These are phyloP conservation scores for Plasmopara viticola DNA, from an alignment of 352 stramenopile species.

Conservation along the genomic window DNA sequence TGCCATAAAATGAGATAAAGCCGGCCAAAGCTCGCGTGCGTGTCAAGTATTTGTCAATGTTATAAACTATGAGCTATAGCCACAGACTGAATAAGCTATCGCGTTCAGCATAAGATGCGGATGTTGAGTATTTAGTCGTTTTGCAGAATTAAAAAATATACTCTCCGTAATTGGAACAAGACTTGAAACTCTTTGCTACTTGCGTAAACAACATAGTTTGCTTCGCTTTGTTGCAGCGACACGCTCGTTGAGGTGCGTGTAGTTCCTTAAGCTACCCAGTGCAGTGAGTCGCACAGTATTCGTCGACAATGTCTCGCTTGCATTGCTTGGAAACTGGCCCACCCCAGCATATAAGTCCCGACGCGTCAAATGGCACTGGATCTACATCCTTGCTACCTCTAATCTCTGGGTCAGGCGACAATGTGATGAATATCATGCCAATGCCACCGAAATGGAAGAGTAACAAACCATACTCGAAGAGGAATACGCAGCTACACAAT, in stretches of 20 bases:
- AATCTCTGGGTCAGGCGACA: slow-evolving; percentile 29
- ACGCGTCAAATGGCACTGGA: slow-evolving; percentile 3
- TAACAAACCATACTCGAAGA: slow-evolving; percentile 44
- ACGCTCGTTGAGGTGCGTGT: slow-evolving; percentile 1
- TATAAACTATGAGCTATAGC: not conserved
- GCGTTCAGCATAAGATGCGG: too few species aligned
- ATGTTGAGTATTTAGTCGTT: not conserved
- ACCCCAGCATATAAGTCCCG: not conserved
- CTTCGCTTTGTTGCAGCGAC: too few species aligned
- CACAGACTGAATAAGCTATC: slow-evolving; percentile 17
- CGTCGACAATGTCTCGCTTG: slow-evolving; percentile 16
- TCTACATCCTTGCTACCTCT: slow-evolving; percentile 32
- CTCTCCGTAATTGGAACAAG: not conserved
- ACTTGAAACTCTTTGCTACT: not conserved
- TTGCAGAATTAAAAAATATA: not conserved
- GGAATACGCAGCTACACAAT: slow-evolving; percentile 39
- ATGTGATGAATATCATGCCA: slow-evolving; percentile 34
- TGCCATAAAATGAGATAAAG: slow-evolving; percentile 17
- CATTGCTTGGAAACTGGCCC: slow-evolving; percentile 12
- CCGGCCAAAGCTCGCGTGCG: slow-evolving; percentile 5
- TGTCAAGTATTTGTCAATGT: slow-evolving; percentile 11
- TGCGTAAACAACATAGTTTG: not conserved
- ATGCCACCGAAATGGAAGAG: slow-evolving; percentile 41
- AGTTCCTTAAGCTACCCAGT: slow-evolving; percentile 1
- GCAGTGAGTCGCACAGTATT: not conserved